Evolutionary conservation across 306 rosid species (phyloP), one percentile per base, ranked within the genome.

Genomic region (Abrus precatorius): DNA sequence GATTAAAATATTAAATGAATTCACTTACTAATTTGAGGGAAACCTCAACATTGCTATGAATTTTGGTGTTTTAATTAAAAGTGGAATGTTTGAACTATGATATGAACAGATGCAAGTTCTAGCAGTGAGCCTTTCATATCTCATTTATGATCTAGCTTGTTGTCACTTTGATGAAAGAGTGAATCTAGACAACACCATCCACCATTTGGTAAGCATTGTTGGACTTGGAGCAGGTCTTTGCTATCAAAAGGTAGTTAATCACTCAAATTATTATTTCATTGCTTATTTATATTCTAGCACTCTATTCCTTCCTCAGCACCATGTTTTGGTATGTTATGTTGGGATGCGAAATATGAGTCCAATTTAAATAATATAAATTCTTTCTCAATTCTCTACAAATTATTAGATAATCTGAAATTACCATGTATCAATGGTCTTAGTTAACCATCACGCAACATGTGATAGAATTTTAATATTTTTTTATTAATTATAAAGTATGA

Each of bases 191-290:
- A 91, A 91, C 36, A 57, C 78, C 63, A 80, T 93, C 78, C 99
- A 95, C 71, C 99, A 95, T 86, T 85, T 89, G 74, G 87, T 95
- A 41, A 79, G 94, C 90, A 93, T 95, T 74, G 83, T 88, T 76
- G 97, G 98, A 28, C 53, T 95, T 55, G 85, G 60, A 60, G 94
- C 97, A 0, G 94, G 95, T 71, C 88, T 93, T 12, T 71, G 47
- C 78, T 86, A 91, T 84, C 91, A 86, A 65, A 95, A 84, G 97
- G 99, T 95, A 84, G 28, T 53, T 34, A 72, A 69, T 53, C 53
- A 40, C 66, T 70, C 30, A 12, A 80, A 9, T 56, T 30, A 13
- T 45, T 61, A 2, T 40, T 65, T 28, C 3, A 48, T 33, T 47
- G 33, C 40, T 65, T 65, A 7, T 61, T 33, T 61, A 61, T 2